Evolutionary conservation across 192 early-diverging fungal genomes (phyloP), one percentile per base, ranked within the genome.

Genomic region (Gigaspora rosea): DNA sequence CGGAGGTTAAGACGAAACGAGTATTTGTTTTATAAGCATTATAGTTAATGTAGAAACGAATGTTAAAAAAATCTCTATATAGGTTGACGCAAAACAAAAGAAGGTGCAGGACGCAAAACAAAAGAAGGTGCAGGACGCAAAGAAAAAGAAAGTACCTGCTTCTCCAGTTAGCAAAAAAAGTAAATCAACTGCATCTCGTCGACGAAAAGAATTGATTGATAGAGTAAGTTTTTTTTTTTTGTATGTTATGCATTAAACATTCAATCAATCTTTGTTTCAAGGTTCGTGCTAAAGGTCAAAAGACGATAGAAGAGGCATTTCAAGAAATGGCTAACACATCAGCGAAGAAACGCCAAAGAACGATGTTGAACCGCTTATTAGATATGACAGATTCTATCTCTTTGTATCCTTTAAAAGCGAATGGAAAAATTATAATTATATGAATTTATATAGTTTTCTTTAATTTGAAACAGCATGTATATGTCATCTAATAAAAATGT

Each of bases 271-370:
- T 66, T 18, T 10, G 36, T 41, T 66, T 9, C 5, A 10, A 66
- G 64, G 64, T 66, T 66, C 64, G 32, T 9, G 32, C 64, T 16
- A 66, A 66, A 66, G 36, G 64, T n/a, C 64, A 66, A 6, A 66
- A 66, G 18, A 66, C 64, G 8, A 7, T 66, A 2, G 64, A 66
- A 66, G 64, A 66, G 41, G 36, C 41, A 47, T 66, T 64, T 12
- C 22, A 64, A 36, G 62, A 11, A 13, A 33, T 35, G 16, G 57
- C 18, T 22, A 8, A 7, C 41, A 0, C 41, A 56, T 56, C 32
- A 15, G 22, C 33, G 1, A 35, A n/a, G 6, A 47, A n/a, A 3
- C 33, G 16, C 8, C 41, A 46, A 47, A 66, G 36, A n/a, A 66
- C 41, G 12, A 66, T 66, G 64, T 8, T 47, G 12, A 66, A 35